Conservation (phyloP, 2,329 filamentous ascomycete genomes). For the Neocatenulostroma microsporum region DNA sequence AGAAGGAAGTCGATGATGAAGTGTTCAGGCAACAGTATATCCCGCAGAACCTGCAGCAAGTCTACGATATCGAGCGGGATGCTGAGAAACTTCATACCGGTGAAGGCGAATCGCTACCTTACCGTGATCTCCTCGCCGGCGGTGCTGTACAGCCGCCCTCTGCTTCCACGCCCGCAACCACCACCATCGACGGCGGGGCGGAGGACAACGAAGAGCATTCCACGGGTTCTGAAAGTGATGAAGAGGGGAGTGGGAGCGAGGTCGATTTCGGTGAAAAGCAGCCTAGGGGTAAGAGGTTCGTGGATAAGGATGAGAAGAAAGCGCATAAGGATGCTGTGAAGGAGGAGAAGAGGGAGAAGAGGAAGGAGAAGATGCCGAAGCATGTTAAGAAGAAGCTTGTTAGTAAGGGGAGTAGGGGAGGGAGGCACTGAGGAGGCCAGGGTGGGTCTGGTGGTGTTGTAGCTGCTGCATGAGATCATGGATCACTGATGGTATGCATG, state of each 20-base stretch:
- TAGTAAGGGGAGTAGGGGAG: conserved; percentile 48
- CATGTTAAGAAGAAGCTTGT: conserved; percentile 87
- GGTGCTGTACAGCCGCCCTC: conserved; percentile 3
- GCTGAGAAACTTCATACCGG: conserved; percentile 68
- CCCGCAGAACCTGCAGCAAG: conserved; percentile 87
- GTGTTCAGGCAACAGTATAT: conserved; percentile 97
- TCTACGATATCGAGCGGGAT: conserved; percentile 92
- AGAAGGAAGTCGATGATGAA: conserved; percentile 66
- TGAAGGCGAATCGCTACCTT: conserved; percentile 69
- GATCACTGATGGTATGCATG: too few species aligned
- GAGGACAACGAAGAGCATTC: conserved; percentile 17
- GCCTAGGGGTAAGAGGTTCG: conserved; percentile 77
- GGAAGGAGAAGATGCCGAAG: conserved; percentile 94
- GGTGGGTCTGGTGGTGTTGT: too few species aligned
- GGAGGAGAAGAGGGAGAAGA: conserved; percentile 88
- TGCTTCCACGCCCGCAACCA: neutral
- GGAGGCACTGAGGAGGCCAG: too few species aligned
- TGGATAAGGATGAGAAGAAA: conserved; percentile 86
- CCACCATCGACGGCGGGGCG: conserved; percentile 2
- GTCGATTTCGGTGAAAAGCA: too few species aligned
- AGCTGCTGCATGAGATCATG: too few species aligned
- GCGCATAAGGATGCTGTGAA: conserved; percentile 87
- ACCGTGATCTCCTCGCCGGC: conserved; percentile 68
- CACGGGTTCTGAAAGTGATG: conserved; percentile 26
- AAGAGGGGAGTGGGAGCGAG: conserved; percentile 30